Percentiles rank a stretch among this genome's conserved stretches.
Conservation (phyloP, 1,139 yeast genomes). For the Candida labiduridarum region DNA sequence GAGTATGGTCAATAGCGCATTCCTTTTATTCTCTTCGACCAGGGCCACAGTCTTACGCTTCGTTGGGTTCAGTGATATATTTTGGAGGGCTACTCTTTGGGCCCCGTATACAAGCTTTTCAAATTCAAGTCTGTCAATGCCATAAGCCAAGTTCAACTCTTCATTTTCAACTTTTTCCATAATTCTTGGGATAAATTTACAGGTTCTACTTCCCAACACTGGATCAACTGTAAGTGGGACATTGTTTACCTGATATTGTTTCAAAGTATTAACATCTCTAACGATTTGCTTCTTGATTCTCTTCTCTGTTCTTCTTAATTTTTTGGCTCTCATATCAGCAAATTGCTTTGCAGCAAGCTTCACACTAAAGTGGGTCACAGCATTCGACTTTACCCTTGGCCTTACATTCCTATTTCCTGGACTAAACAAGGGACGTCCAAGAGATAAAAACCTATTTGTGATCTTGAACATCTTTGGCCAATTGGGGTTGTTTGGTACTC, state of each 20-base stretch:
- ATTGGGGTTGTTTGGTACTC: not conserved
- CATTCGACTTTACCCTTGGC: too few species aligned
- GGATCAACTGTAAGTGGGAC: conserved; percentile 59
- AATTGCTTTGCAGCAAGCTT: conserved; percentile 37
- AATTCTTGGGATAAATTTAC: conserved; percentile 72
- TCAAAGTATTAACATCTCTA: conserved; percentile 49
- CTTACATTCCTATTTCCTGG: conserved; percentile 6
- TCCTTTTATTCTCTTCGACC: conserved; percentile 61
- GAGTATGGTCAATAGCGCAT: conserved; percentile 71
- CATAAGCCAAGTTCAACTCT: conserved; percentile 60
- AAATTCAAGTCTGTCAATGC: conserved; percentile 63
- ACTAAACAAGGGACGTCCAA: conserved; percentile 17
- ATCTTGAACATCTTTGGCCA: conserved; percentile 19
- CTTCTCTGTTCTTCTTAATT: conserved; percentile 43
- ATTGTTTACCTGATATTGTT: conserved; percentile 38
- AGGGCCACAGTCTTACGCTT: conserved; percentile 48
- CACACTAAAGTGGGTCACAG: conserved; percentile 20
- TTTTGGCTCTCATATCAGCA: conserved; percentile 33
- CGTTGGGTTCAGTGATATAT: conserved; percentile 19
- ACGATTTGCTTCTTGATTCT: conserved; percentile 46
- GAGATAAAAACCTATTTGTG: conserved; percentile 23
- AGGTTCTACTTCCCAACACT: conserved; percentile 69
- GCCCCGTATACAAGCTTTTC: conserved; percentile 82
- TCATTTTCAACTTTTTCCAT: conserved; percentile 61
- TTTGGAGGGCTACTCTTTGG: conserved; percentile 45